Conservation (phyloP, 352 stramenopile genomes). For the Phytophthora sojae region DNA sequence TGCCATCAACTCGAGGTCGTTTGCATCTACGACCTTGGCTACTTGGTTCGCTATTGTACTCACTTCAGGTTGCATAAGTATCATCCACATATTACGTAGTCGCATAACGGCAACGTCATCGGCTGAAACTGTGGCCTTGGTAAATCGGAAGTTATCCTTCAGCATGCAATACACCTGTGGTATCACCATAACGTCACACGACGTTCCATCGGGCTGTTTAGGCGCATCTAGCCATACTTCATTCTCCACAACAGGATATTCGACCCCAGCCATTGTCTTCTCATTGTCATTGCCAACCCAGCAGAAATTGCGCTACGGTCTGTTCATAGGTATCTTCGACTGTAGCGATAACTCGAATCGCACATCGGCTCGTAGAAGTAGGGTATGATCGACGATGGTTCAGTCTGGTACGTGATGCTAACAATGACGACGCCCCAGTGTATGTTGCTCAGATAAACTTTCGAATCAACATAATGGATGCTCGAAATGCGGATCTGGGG, state of each 20-base stretch:
- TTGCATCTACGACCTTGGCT: neutral
- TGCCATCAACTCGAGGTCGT: neutral
- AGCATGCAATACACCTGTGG: neutral
- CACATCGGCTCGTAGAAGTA: too few relatives aligned
- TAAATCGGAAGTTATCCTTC: neutral
- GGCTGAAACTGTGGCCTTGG: neutral
- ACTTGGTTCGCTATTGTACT: too few relatives aligned
- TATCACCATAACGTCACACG: neutral
- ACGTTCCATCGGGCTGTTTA: neutral
- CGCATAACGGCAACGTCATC: neutral
- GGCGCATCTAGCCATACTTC: neutral
- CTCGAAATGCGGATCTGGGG: neutral
- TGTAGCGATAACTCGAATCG: too few relatives aligned
- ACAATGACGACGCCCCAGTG: too few relatives aligned
- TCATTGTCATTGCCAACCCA: too few relatives aligned
- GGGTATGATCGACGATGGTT: too few relatives aligned
- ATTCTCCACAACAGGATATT: neutral
- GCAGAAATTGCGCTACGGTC: too few relatives aligned
- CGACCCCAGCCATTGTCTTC: too few relatives aligned
- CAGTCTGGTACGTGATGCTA: too few relatives aligned
- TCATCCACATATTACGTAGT: neutral
- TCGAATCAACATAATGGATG: too few relatives aligned
- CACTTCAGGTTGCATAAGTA: neutral
- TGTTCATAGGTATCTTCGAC: too few relatives aligned
- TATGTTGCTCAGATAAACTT: too few relatives aligned